phyloP scores from a whole-genome alignment of 345 rosid species.

The Bruguiera parviflora region DNA sequence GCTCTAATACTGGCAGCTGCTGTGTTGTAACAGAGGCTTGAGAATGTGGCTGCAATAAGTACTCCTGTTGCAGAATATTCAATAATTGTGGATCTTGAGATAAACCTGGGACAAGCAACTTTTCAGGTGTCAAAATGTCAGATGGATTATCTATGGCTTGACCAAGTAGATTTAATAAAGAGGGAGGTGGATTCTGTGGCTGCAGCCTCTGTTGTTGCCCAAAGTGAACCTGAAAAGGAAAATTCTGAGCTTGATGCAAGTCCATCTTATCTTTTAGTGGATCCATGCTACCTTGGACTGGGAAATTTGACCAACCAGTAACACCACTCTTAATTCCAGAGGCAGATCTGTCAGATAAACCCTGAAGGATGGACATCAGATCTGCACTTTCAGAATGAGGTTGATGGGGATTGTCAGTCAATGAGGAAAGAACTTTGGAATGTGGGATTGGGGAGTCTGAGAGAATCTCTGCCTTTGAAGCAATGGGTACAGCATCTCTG shows the following conservation, averaged over 20 bases:
- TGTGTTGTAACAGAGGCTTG: constrained; percentile 59
- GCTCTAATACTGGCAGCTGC: constrained; percentile 63
- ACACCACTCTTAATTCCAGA: constrained; percentile 46
- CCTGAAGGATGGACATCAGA: constrained; percentile 65
- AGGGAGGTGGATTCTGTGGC: constrained; percentile 43
- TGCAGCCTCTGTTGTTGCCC: constrained; percentile 73
- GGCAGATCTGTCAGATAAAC: constrained; percentile 58
- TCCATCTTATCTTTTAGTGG: constrained; percentile 59
- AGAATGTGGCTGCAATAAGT: constrained; percentile 61
- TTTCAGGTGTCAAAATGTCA: constrained; percentile 51
- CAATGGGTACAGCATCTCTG: constrained; percentile 57
- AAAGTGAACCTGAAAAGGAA: constrained; percentile 57
- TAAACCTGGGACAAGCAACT: constrained; percentile 48
- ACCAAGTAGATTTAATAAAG: constrained; percentile 60
- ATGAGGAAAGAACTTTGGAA: constrained; percentile 32
- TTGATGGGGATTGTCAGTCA: constrained; percentile 40
- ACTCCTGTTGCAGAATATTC: constrained; percentile 80
- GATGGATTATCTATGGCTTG: constrained; percentile 58
- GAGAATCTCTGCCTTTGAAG: constrained; percentile 55
- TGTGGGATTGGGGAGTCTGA: constrained; percentile 39
- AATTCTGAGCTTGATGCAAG: constrained; percentile 47
- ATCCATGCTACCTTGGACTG: constrained; percentile 47
- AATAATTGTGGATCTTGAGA: constrained; percentile 70
- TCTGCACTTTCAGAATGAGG: constrained; percentile 70
- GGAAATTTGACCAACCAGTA: constrained; percentile 59